Evolutionary conservation across 2,329 filamentous ascomycete genomes (phyloP).

Genomic region (Penicillium sp.): DNA sequence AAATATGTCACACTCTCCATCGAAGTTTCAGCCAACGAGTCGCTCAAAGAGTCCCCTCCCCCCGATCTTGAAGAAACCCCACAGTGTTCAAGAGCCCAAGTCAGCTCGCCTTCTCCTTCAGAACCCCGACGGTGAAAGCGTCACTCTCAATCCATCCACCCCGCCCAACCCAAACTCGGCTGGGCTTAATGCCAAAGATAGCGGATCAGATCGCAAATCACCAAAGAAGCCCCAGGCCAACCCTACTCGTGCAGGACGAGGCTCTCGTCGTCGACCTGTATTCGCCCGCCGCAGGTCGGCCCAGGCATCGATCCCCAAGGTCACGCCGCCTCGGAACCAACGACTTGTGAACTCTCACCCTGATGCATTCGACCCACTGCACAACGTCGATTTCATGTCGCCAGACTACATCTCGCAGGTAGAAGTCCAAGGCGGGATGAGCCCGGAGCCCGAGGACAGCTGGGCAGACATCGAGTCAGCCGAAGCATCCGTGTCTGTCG

Average conservation of each 20-base stretch:
- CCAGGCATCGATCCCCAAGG: conserved; percentile 41
- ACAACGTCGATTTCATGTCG: neutral
- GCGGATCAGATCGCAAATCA: conserved; percentile 9
- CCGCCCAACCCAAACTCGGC: conserved; percentile 14
- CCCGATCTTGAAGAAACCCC: conserved; percentile 41
- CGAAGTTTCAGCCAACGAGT: neutral
- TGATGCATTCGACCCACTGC: neutral
- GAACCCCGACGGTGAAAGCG: conserved; percentile 20
- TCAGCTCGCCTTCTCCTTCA: conserved; percentile 32
- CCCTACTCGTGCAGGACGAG: conserved; percentile 24
- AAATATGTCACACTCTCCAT: neutral
- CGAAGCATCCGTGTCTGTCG: neutral
- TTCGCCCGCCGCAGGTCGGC: conserved; percentile 36
- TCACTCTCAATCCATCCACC: conserved; percentile 23
- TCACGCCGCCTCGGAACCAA: conserved; percentile 68
- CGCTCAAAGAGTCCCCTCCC: conserved; percentile 20
- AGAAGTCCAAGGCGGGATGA: neutral
- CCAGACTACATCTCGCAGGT: conserved; percentile 1
- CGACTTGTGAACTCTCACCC: neutral
- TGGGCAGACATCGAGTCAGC: neutral
- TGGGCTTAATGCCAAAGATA: neutral
- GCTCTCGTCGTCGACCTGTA: conserved; percentile 29
- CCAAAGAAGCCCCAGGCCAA: conserved; percentile 30
- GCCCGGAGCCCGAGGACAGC: neutral
- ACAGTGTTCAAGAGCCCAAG: conserved; percentile 27